Base-by-base conservation (phyloP, 2,329 filamentous ascomycete genomes). In the Cyphellophora attinorum region DNA sequence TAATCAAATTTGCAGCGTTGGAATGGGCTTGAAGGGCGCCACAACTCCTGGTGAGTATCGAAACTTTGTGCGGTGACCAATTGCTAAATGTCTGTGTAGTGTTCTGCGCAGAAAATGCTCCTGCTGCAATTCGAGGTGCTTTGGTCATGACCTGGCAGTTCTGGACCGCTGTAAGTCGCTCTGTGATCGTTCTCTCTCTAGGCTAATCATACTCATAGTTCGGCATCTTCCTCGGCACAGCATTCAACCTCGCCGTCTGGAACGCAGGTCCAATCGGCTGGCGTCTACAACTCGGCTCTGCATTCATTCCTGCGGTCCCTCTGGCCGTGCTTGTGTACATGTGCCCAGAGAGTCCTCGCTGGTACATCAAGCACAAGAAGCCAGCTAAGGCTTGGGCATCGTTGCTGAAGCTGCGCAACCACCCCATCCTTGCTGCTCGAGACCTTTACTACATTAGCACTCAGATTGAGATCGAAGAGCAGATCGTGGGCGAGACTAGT, bases 181-280 rank as follows among this genome's bases (percentile, higher is more conserved):
- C n/a, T n/a, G n/a, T n/a, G n/a, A n/a, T n/a, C n/a, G n/a, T n/a
- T n/a, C n/a, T n/a, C n/a, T n/a, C n/a, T n/a, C n/a, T n/a, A 45
- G 48, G 29, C n/a, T n/a, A n/a, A n/a, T n/a, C n/a, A n/a, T n/a
- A n/a, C n/a, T n/a, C n/a, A n/a, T n/a, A n/a, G 1, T 63, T 62
- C 60, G 74, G 75, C 17, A 80, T 82, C 46, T 78, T 82, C 54
- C 59, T 82, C 12, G 80, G 79, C 6, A 76, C 72, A 37, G 70
- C 66, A 37, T 75, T 76, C 37, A 82, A 81, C 48, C 62, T 81
- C 19, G 73, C 68, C 3, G 72, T 81, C 30, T 75, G 72, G 29
- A 61, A 76, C 31, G 65, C 67, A 0, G 72, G 73, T 13, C 49
- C 51, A 3, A 69, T 74, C 18, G 62, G 72, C 5, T 82, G 78